phyloP scores from a whole-genome alignment of 1,139 yeast genomes.

The Pichia sp. region DNA sequence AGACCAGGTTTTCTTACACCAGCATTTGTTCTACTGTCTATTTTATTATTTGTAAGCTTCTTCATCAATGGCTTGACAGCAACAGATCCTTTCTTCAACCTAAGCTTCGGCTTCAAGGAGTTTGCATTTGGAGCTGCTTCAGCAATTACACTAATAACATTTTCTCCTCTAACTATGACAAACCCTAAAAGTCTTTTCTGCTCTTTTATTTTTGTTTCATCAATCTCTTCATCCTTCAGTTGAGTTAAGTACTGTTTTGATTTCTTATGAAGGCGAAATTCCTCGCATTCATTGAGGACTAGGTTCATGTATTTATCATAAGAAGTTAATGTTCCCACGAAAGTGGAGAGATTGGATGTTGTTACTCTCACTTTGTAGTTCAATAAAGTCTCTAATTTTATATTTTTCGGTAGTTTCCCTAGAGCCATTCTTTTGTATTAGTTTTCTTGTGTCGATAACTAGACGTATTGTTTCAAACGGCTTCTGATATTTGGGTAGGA shows the following conservation, averaged over 20 bases:
- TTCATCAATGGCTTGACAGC: constrained; percentile 25
- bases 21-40: constrained; percentile 1
- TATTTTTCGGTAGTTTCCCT: constrained; percentile 29
- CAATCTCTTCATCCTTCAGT: constrained; percentile 24
- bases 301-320: constrained; percentile 87
- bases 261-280: constrained; percentile 66
- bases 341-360: constrained; percentile 66
- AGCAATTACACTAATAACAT: constrained; percentile 72
- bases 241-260: constrained; percentile 38
- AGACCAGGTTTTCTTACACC: constrained; percentile 12
- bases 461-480: too few relatives aligned
- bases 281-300: constrained; percentile 80
- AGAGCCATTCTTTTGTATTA: constrained; percentile 6
- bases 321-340: constrained; percentile 75
- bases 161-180: constrained; percentile 81
- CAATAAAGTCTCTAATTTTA: constrained; percentile 49
- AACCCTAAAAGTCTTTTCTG: constrained; percentile 74
- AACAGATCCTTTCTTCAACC: constrained; percentile 28
- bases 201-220: constrained; percentile 35
- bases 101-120: constrained; percentile 24
- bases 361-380: constrained; percentile 67
- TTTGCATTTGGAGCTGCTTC: constrained; percentile 59
- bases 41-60: constrained; percentile 14
- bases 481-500: too few relatives aligned
- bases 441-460: not conserved